Evolutionary conservation across 225 moss, liverwort and hornwort genomes (phyloP).

Genomic region (Physcomitrium patens): DNA sequence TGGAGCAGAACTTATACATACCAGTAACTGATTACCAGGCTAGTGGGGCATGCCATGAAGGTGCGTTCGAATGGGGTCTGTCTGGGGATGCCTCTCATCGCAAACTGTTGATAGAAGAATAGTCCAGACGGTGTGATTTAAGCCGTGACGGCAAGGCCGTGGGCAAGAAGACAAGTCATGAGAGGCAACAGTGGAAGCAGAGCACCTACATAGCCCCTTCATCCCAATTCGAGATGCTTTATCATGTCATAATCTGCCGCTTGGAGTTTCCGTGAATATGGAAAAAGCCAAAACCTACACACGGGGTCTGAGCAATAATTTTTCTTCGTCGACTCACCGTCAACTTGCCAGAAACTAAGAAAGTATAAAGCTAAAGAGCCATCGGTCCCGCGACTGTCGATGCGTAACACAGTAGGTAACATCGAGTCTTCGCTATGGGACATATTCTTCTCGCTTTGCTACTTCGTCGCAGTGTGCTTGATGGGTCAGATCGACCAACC

Average conservation of each 20-base stretch:
- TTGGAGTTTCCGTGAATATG: constrained; percentile 1
- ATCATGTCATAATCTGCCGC: background rate
- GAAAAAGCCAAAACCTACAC: background rate
- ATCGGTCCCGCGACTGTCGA: background rate
- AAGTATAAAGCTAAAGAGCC: background rate
- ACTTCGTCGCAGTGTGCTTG: background rate
- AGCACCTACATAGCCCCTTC: constrained; percentile 27
- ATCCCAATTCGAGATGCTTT: constrained; percentile 35
- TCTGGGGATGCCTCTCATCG: constrained; percentile 1
- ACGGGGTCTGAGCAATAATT: background rate
- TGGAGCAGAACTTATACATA: background rate
- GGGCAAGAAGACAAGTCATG: constrained; percentile 16
- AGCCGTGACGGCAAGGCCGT: constrained; percentile 26
- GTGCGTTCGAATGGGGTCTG: too few relatives aligned
- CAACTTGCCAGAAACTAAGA: background rate
- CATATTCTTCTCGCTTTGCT: constrained; percentile 8
- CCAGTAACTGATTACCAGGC: too few relatives aligned
- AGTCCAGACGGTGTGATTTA: background rate
- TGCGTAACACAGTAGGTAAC: constrained; percentile 28
- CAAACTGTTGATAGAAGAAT: constrained; percentile 15
- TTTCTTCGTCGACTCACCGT: constrained; percentile 21
- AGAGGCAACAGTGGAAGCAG: constrained; percentile 5
- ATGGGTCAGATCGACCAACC: constrained; percentile 1
- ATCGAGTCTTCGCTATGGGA: constrained; percentile 10
- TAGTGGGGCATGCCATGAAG: too few relatives aligned